These are phyloP conservation scores for Colletotrichum lindemuthianum DNA, from an alignment of 2,329 filamentous ascomycete genomes.

Conservation along the genomic window DNA sequence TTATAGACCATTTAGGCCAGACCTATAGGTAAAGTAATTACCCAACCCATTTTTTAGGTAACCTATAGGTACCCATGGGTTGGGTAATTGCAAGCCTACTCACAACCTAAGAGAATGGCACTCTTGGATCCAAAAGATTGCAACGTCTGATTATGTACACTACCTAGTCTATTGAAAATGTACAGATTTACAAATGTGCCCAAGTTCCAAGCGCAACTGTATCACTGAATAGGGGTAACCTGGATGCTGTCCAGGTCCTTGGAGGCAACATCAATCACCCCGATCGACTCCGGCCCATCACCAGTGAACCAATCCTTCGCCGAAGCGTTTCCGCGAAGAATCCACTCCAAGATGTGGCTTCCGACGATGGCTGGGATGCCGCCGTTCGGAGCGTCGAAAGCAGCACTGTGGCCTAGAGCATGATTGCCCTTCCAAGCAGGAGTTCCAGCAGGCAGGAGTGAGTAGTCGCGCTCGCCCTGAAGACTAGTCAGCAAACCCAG, in stretches of 20 bases:
- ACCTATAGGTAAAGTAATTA: too few species aligned
- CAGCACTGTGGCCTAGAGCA: conserved; percentile 20
- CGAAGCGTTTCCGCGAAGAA: conserved; percentile 17
- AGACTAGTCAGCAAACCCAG: not conserved
- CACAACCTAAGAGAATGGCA: too few species aligned
- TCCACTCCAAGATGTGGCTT: conserved; percentile 11
- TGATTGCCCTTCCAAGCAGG: conserved; percentile 25
- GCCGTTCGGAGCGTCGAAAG: conserved; percentile 15
- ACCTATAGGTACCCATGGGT: too few species aligned
- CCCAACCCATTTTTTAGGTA: too few species aligned
- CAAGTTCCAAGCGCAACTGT: not conserved
- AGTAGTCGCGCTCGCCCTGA: conserved; percentile 27
- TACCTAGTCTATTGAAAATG: not conserved
- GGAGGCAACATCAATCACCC: not conserved
- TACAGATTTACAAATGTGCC: not conserved
- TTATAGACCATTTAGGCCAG: too few species aligned
- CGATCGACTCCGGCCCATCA: not conserved
- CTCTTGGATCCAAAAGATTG: too few species aligned
- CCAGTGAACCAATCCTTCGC: conserved; percentile 16
- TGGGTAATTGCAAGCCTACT: too few species aligned
- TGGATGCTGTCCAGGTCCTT: conserved; percentile 14
- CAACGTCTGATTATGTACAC: too few species aligned
- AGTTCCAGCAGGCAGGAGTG: not conserved
- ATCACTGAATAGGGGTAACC: conserved; percentile 14
- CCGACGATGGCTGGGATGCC: conserved; percentile 13